Conservation (phyloP, 2,329 filamentous ascomycete genomes). For the Ceratocystis diversiconidia region DNA sequence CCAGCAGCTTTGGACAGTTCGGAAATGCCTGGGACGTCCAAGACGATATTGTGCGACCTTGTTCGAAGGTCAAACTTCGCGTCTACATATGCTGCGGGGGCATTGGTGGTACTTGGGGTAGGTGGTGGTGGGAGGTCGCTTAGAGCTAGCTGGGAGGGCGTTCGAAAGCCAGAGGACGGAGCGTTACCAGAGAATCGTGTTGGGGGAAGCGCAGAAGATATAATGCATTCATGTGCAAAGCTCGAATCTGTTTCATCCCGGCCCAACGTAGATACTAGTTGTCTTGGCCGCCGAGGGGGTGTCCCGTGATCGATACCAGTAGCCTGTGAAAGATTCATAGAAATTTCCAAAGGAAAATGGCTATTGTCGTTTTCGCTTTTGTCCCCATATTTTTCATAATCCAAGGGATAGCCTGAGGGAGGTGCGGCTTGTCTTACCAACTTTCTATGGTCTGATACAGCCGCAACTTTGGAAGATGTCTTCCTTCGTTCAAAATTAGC, state of each 20-base stretch:
- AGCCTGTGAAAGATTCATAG: constrained; percentile 2
- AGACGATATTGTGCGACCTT: background rate
- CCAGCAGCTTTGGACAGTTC: background rate
- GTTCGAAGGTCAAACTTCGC: no score
- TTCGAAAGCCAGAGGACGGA: background rate
- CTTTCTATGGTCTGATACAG: background rate
- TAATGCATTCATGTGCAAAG: background rate
- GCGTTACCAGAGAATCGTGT: background rate
- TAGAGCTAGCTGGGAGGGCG: background rate
- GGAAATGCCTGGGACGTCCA: background rate
- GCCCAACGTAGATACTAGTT: background rate
- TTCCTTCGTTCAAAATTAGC: background rate
- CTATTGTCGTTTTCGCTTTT: no score
- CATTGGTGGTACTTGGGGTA: background rate
- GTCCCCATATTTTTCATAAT: background rate
- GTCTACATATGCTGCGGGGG: no score
- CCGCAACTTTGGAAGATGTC: background rate
- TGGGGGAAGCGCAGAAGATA: background rate
- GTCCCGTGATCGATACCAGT: constrained; percentile 10
- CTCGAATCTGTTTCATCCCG: background rate
- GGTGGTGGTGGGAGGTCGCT: background rate
- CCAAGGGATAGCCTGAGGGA: background rate
- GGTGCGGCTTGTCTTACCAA: background rate
- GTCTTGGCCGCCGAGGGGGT: constrained; percentile 5
- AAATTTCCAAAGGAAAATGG: background rate